Conservation (phyloP, 169 alveolate genomes). For the Cryptosporidium tyzzeri region DNA sequence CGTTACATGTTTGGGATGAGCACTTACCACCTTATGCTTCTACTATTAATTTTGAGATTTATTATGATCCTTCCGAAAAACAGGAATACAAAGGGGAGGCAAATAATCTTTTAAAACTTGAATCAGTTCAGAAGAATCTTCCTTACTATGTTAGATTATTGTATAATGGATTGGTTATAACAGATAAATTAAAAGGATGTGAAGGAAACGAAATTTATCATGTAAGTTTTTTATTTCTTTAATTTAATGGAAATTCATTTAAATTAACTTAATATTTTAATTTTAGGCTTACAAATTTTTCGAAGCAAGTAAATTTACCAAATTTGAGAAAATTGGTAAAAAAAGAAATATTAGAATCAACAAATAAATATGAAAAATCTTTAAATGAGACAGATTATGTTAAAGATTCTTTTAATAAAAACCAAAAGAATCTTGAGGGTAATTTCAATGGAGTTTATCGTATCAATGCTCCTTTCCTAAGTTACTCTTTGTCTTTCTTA, state of each 20-base stretch:
- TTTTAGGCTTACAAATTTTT: slow-evolving; percentile 21
- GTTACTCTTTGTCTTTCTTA: too few relatives aligned
- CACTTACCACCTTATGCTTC: slow-evolving; percentile 76
- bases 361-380: too few relatives aligned
- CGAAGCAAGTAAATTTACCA: slow-evolving; percentile 22
- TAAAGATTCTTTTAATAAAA: too few relatives aligned
- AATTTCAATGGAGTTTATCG: too few relatives aligned
- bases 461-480: too few relatives aligned
- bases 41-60: slow-evolving; percentile 47
- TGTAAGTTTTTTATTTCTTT: slow-evolving; percentile 25
- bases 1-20: slow-evolving; percentile 56
- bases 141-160: slow-evolving; percentile 48
- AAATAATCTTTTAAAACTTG: background rate
- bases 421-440: too few relatives aligned
- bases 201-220: slow-evolving; percentile 23
- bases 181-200: slow-evolving; percentile 22
- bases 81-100: background rate
- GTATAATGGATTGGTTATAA: slow-evolving; percentile 56
- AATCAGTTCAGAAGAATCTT: background rate
- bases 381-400: too few relatives aligned
- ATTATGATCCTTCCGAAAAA: background rate
- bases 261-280: background rate
- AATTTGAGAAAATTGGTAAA: slow-evolving; percentile 4
- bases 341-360: background rate
- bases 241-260: background rate